Conservation (phyloP, 139 green algal genomes). For the Picochlorum sp. region DNA sequence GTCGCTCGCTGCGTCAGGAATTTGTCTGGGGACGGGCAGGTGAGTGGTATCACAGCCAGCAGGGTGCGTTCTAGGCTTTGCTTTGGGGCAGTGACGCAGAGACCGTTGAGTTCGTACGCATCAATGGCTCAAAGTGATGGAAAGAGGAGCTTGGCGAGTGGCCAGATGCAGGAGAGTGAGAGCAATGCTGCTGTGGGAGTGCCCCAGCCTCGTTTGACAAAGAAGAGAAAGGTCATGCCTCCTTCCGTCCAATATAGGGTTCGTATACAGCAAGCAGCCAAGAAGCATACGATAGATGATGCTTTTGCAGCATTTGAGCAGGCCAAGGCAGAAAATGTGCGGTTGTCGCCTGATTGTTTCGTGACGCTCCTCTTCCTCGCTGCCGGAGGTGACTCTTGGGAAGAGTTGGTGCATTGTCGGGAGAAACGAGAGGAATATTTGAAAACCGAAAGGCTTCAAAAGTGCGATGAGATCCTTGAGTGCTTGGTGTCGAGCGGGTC, state of each 20-base stretch:
- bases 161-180: too few species aligned
- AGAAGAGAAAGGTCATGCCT: slow-evolving; percentile 8
- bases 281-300: slow-evolving; percentile 5
- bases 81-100: too few species aligned
- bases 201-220: not conserved
- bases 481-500: not conserved
- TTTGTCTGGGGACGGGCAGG: too few species aligned
- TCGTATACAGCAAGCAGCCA: slow-evolving; percentile 25
- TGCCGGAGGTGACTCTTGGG: slow-evolving; percentile 38
- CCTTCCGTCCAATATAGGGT: not conserved
- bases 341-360: slow-evolving; percentile 17
- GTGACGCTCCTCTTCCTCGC: slow-evolving; percentile 38
- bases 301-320: slow-evolving; percentile 34
- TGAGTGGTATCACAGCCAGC: too few species aligned
- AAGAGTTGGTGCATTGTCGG: slow-evolving; percentile 8
- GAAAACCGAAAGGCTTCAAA: not conserved
- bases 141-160: too few species aligned
- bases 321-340: slow-evolving; percentile 16
- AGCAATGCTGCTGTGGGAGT: too few species aligned
- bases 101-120: too few species aligned
- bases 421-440: not conserved
- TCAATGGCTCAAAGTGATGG: too few species aligned
- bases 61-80: too few species aligned
- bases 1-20: too few species aligned
- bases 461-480: not conserved